Conservation (phyloP, 2,329 filamentous ascomycete genomes). For the Cordyceps militaris region DNA sequence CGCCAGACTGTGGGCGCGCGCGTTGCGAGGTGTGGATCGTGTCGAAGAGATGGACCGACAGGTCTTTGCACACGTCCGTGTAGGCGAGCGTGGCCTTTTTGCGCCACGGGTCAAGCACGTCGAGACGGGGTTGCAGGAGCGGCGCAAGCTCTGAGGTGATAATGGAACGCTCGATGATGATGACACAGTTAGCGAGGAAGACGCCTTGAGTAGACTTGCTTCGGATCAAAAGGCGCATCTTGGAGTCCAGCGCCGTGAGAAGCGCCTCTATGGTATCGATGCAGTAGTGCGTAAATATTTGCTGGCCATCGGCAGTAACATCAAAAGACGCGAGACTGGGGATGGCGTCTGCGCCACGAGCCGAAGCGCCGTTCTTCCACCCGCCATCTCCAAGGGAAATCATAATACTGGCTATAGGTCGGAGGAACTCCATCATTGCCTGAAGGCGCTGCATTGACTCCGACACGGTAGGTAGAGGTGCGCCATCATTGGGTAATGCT, state of each 20-base stretch:
- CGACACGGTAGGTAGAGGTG: conserved; percentile 66
- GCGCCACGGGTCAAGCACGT: conserved; percentile 71
- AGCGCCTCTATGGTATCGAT: conserved; percentile 81
- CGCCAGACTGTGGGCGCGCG: conserved; percentile 62
- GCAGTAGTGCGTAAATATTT: conserved; percentile 85
- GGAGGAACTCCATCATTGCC: conserved; percentile 78
- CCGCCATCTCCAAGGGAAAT: conserved; percentile 88
- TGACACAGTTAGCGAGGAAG: conserved; percentile 83
- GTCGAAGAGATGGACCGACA: conserved; percentile 77
- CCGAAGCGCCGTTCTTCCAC: conserved; percentile 57
- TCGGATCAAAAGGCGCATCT: conserved; percentile 65
- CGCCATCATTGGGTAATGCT: conserved; percentile 69
- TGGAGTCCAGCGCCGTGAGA: conserved; percentile 66
- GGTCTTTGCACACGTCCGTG: conserved; percentile 80
- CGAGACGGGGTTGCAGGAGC: conserved; percentile 60
- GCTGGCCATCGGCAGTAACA: conserved; percentile 77
- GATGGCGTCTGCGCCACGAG: conserved; percentile 55
- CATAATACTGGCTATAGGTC: conserved; percentile 82
- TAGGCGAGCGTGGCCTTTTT: conserved; percentile 81
- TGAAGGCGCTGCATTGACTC: conserved; percentile 84
- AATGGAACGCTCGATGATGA: conserved; percentile 78
- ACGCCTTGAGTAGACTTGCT: conserved; percentile 75
- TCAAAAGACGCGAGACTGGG: conserved; percentile 75
- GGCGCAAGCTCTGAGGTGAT: conserved; percentile 69
- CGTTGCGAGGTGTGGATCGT: conserved; percentile 79